Evolutionary conservation across 2,329 filamentous ascomycete species (phyloP).

Genomic region (Fusarium fujikuroi): DNA sequence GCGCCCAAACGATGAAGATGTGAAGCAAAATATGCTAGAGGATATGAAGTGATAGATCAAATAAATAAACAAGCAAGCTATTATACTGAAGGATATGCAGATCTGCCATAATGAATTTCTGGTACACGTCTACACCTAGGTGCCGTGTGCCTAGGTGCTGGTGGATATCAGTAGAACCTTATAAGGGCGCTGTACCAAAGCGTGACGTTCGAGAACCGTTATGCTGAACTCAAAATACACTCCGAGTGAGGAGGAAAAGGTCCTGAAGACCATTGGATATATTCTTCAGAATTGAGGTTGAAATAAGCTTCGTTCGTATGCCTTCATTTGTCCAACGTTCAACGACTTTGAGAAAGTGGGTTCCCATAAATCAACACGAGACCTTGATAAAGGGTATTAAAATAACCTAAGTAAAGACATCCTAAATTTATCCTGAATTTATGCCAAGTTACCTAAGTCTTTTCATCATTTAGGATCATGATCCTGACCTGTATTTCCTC

Average conservation of each 20-base stretch:
- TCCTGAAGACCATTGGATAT: background rate
- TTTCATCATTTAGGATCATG: background rate
- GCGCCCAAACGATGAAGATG: background rate
- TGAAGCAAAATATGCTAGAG: background rate
- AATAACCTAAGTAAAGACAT: background rate
- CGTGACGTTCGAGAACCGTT: background rate
- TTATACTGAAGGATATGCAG: background rate
- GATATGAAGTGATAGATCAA: background rate
- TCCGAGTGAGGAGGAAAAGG: background rate
- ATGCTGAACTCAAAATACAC: background rate
- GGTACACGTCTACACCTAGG: background rate
- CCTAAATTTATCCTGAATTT: background rate
- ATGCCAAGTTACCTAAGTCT: background rate
- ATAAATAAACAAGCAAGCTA: background rate
- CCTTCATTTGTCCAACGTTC: slow-evolving; percentile 1
- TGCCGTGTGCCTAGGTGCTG: background rate
- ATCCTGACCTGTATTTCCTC: background rate
- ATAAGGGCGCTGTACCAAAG: background rate
- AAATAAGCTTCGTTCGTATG: slow-evolving; percentile 17
- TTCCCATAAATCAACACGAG: too few relatives aligned
- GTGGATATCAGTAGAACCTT: background rate
- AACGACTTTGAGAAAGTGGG: background rate
- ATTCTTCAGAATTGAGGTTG: background rate
- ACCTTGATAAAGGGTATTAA: background rate
- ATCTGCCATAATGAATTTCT: background rate